Base-by-base conservation (phyloP, 2,329 filamentous ascomycete genomes). In the Diaporthe helianthi region DNA sequence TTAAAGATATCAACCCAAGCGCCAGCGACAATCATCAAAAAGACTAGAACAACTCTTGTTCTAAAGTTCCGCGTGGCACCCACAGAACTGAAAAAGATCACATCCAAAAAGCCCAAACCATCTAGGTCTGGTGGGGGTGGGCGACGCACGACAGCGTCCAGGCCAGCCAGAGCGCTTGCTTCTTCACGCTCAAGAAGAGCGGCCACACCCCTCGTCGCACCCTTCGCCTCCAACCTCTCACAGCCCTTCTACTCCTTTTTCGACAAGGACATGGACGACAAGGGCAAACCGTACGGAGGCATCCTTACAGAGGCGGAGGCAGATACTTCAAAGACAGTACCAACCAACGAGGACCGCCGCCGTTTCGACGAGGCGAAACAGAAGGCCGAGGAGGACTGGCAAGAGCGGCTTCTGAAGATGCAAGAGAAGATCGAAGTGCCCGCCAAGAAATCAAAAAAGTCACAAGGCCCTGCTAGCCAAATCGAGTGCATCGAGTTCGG, bases 401-500 rank as follows among this genome's bases (percentile, higher is more conserved):
- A 93, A 76, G 87, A 89, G 79, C 89, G 83, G 72, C 84, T 81
- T 75, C 84, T 85, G 33, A 81, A 81, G 9, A 84, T 86, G 76
- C 90, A 94, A 73, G 87, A 87, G 33, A 89, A 88, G 71, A 82
- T 84, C n/a, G 89, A 89, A 53, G 83, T 86, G 19, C 87, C 88
- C 17, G 81, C 85, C 26, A 90, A 89, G 75, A 91, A 89, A 76
- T 83, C 88, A 22, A 89, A 90, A 74, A 97, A 97, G 77, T 84
- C 91, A 4, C 89, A 90, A n/a, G 93, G 93, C 0, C 93, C 93
- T 33, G 93, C 93, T 5, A 98, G 94, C 79, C 96, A 98, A 81
- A 98, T 99, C 78, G 97, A 98, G 79, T 98, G 94, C 81, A 97
- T 99, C 82, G 96, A 97, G 76, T 98, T 99, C 81, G 96, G 96